Evolutionary conservation across 1,139 yeast genomes (phyloP), one percentile per base, ranked within the genome.

Genomic region (Magnusiomyces tetraspermus): DNA sequence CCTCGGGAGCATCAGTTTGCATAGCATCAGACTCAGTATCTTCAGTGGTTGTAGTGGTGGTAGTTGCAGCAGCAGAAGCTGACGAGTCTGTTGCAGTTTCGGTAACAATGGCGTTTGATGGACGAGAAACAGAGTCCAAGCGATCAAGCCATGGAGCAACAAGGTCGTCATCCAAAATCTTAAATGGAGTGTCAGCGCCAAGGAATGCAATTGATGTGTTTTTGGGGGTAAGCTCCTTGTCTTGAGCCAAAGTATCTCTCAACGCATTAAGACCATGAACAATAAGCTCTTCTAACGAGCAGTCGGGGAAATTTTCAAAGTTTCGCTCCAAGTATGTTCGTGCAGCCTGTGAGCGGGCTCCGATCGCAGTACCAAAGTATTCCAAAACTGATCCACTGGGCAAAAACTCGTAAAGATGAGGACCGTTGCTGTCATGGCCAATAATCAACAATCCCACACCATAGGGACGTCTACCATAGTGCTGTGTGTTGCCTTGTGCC

Each of bases 291-390:
- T 88, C 95, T 51, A 83, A 74, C 11, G 78, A 68, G 10, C 83
- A 78, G 41, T 77, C 73, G 41, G 81, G 74, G 62, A 87, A 85
- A 44, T 75, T 73, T 38, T 85, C 89, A 66, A 83, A 76, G 57
- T 83, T 83, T 67, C 96, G 82, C 70, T 92, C 99, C 66, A 92
- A 74, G 64, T 89, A 92, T 1, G 99, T 94, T 72, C 96, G 42
- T n/a, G 97, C 97, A 48, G 97, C 97, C 72, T 92, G 99, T 1
- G 97, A 89, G 66, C 99, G 80, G 17, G 99, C 98, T 49, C 99
- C 99, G 66, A 92, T 89, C 45, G 98, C 96, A 11, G 97, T 85
- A 42, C 96, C 98, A 61, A 76, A 80, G 67, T 90, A 86, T 68
- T 92, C 97, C 65, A 89, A 76, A 24, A 85, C 95, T 31, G 94